phyloP scores from a whole-genome alignment of 805 yeast species.

The Yarrowia hollandica region DNA sequence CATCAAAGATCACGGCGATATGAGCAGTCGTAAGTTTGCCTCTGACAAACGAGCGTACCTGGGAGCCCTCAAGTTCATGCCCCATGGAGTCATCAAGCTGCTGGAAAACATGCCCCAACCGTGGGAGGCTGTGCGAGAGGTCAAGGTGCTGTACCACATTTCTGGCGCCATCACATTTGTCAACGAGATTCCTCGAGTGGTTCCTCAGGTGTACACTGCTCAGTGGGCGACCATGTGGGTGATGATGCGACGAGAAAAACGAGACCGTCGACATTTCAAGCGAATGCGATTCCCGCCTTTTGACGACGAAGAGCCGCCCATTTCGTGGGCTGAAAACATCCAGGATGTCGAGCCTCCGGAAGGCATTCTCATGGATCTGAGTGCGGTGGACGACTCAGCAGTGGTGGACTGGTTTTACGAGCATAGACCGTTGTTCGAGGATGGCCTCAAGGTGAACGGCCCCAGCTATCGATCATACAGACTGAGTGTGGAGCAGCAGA shows the following conservation, averaged over 20 bases:
- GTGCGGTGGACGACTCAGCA: conserved; percentile 58
- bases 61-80: conserved; percentile 91
- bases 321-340: conserved; percentile 77
- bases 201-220: conserved; percentile 86
- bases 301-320: conserved; percentile 96
- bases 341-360: conserved; percentile 71
- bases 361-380: conserved; percentile 67
- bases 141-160: conserved; percentile 81
- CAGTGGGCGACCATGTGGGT: conserved; percentile 96
- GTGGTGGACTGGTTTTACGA: conserved; percentile 81
- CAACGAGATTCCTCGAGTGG: conserved; percentile 86
- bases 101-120: conserved; percentile 98
- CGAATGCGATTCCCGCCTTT: conserved; percentile 94
- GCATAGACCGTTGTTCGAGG: conserved; percentile 66
- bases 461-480: conserved; percentile 75
- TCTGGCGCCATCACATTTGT: conserved; percentile 96
- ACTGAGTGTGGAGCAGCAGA: conserved; percentile 59
- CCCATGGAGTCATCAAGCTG: conserved; percentile 87
- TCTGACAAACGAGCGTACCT: conserved; percentile 83
- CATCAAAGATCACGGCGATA: conserved; percentile 78
- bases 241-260: conserved; percentile 90
- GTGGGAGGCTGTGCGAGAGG: conserved; percentile 88
- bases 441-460: conserved; percentile 61
- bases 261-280: conserved; percentile 85
- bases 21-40: conserved; percentile 74